Conservation (phyloP, 345 rosid genomes). For the Schrenkiella parvula region DNA sequence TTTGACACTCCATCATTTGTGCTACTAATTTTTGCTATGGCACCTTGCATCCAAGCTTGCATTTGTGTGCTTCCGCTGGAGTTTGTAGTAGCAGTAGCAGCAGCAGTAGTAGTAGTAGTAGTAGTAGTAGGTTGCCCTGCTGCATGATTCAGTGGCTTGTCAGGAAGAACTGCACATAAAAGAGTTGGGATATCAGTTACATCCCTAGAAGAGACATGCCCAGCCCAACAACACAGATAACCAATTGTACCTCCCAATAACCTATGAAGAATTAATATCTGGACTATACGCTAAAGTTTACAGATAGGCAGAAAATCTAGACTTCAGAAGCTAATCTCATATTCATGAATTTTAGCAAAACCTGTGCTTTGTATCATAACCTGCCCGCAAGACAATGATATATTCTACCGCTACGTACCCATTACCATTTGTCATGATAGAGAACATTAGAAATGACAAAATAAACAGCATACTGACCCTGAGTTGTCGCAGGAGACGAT, state of each 20-base stretch:
- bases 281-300: not conserved
- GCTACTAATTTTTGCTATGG: constrained; percentile 94
- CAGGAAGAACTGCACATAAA: constrained; percentile 17
- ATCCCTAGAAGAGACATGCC: constrained; percentile 1
- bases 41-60: constrained; percentile 99
- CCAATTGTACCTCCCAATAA: not conserved
- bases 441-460: constrained; percentile 7
- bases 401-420: constrained; percentile 1
- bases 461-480: constrained; percentile 53
- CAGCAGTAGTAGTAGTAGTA: constrained; percentile 37
- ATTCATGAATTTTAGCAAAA: constrained; percentile 6
- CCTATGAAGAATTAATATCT: not conserved
- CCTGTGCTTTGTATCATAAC: not conserved
- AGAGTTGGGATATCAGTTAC: constrained; percentile 2
- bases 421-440: not conserved
- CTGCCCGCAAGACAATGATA: not conserved
- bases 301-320: not conserved
- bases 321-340: constrained; percentile 1
- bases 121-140: constrained; percentile 69
- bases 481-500: constrained; percentile 66
- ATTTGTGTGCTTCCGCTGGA: constrained; percentile 89
- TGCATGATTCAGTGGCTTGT: constrained; percentile 31
- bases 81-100: constrained; percentile 56
- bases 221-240: constrained; percentile 1
- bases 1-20: constrained; percentile 65